Conservation (phyloP, 352 stramenopile genomes). For the Pythium dissotocum region DNA sequence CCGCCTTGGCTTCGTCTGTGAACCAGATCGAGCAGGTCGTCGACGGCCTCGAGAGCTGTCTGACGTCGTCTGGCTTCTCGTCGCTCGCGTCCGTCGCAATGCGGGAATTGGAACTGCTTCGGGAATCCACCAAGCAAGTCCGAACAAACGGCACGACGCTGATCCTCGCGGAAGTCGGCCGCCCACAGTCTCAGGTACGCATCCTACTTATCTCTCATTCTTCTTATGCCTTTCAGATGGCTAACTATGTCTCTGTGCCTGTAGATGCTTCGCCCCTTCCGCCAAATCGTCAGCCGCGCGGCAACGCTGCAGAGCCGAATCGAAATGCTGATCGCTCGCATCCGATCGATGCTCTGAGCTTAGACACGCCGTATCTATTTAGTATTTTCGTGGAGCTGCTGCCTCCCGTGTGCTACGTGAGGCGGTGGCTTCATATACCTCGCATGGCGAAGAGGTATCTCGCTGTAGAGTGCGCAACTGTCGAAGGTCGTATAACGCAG, state of each 20-base stretch:
- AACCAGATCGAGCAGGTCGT: slow-evolving; percentile 63
- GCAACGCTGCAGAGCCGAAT: slow-evolving; percentile 56
- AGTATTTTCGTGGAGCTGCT: slow-evolving; percentile 10
- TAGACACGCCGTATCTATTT: slow-evolving; percentile 13
- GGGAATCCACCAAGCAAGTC: slow-evolving; percentile 60
- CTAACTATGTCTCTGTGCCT: neutral
- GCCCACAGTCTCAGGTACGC: slow-evolving; percentile 40
- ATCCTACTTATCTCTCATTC: neutral
- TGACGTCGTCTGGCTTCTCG: slow-evolving; percentile 41
- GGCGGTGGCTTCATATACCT: neutral
- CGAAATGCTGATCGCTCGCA: slow-evolving; percentile 36
- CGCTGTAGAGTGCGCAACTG: slow-evolving; percentile 15
- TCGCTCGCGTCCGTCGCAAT: slow-evolving; percentile 42
- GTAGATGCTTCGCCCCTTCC: slow-evolving; percentile 43
- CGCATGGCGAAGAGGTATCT: slow-evolving; percentile 3
- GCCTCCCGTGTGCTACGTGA: neutral
- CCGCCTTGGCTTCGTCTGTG: slow-evolving; percentile 43
- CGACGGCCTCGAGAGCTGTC: slow-evolving; percentile 49
- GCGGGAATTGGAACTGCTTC: slow-evolving; percentile 58
- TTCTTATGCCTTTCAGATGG: neutral
- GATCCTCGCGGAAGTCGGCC: slow-evolving; percentile 56
- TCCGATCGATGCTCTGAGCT: slow-evolving; percentile 17
- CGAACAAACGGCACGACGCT: slow-evolving; percentile 63
- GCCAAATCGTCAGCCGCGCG: slow-evolving; percentile 52
- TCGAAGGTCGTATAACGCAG: slow-evolving; percentile 10